Conservation (phyloP, 1,284 basidiomycete genomes). For the Naganishia liquefaciens region DNA sequence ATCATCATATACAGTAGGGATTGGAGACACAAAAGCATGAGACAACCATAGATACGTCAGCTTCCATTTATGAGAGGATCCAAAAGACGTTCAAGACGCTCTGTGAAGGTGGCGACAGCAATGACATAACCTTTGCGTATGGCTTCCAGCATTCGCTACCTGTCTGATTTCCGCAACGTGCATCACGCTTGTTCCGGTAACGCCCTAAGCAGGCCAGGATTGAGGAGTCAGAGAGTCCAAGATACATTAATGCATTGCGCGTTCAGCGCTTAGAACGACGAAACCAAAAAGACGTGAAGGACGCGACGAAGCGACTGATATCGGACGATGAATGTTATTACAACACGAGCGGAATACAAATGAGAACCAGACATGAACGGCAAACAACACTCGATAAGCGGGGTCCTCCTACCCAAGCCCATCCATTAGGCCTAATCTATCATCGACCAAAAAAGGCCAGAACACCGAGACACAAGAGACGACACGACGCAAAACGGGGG, state of each 20-base stretch:
- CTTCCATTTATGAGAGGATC: no score
- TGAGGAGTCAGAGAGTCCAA: no score
- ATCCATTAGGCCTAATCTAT: not conserved
- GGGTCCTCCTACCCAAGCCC: not conserved
- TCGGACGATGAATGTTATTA: conserved; percentile 4
- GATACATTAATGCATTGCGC: no score
- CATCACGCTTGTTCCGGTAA: no score
- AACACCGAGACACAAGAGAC: not conserved
- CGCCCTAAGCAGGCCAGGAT: no score
- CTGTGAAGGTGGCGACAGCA: no score
- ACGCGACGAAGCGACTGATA: not conserved
- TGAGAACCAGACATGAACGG: not conserved
- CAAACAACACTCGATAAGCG: not conserved
- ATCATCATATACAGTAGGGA: not conserved
- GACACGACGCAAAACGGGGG: not conserved
- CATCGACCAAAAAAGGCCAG: not conserved
- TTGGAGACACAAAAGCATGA: not conserved
- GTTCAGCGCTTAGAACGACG: no score
- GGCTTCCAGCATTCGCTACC: no score
- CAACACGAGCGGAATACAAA: conserved; percentile 16
- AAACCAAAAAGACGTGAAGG: not conserved
- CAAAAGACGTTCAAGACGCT: no score
- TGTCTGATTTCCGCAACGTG: no score
- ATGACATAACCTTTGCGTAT: no score
- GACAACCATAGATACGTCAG: no score